Evolutionary conservation across 129 eudicot genomes (phyloP).

Genomic region (Solidago caesia): DNA sequence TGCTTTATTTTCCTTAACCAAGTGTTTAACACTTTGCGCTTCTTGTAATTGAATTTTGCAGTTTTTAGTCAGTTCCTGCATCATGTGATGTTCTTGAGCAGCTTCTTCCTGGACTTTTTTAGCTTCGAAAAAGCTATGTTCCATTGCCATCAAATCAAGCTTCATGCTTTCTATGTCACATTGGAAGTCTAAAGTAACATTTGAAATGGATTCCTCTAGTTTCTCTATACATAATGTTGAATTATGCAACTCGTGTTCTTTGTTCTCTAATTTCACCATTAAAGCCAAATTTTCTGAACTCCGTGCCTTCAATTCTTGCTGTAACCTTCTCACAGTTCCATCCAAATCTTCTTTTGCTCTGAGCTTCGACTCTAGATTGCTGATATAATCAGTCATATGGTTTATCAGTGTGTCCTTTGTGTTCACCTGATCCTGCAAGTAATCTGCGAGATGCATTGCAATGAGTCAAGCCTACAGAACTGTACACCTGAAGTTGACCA

Average conservation of each 20-base stretch:
- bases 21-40: slow-evolving; percentile 33
- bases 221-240: slow-evolving; percentile 48
- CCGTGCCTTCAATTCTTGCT: slow-evolving; percentile 51
- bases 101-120: slow-evolving; percentile 54
- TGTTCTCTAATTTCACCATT: slow-evolving; percentile 53
- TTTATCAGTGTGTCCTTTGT: slow-evolving; percentile 47
- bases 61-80: slow-evolving; percentile 43
- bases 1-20: slow-evolving; percentile 55
- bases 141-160: slow-evolving; percentile 68
- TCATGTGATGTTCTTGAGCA: slow-evolving; percentile 47
- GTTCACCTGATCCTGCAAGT: slow-evolving; percentile 84
- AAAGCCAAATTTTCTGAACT: slow-evolving; percentile 45
- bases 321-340: slow-evolving; percentile 44
- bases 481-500: not conserved
- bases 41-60: slow-evolving; percentile 37
- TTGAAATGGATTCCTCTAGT: slow-evolving; percentile 66
- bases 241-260: slow-evolving; percentile 50
- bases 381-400: slow-evolving; percentile 48
- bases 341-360: slow-evolving; percentile 44
- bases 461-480: slow-evolving; percentile 31
- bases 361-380: slow-evolving; percentile 49
- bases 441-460: slow-evolving; percentile 55
- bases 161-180: slow-evolving; percentile 91
- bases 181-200: slow-evolving; percentile 66
- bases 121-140: slow-evolving; percentile 59